Percentiles rank a stretch among this genome's conserved stretches.
Conservation (phyloP, 2,329 filamentous ascomycete species). For the Epichloe elymi region DNA sequence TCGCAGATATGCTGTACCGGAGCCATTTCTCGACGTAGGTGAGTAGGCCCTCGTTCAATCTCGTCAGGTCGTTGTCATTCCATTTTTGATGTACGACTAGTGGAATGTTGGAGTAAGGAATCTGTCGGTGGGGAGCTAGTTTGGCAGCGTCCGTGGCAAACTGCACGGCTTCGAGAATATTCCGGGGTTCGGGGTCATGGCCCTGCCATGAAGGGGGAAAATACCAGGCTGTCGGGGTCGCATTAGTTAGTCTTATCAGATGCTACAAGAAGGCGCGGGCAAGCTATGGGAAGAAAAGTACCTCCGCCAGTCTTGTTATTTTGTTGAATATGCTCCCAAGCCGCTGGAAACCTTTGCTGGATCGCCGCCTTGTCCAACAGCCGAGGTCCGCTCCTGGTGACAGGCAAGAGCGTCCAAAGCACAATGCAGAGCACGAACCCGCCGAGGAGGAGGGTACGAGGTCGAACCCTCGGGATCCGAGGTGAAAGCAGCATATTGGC, state of each 20-base stretch:
- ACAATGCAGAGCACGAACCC: slow-evolving; percentile 4
- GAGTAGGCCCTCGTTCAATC: slow-evolving; percentile 10
- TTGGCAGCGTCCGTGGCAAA: slow-evolving; percentile 10
- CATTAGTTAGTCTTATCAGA: neutral
- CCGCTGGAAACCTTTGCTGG: slow-evolving; percentile 7
- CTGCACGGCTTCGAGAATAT: slow-evolving; percentile 11
- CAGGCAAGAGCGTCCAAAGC: slow-evolving; percentile 2
- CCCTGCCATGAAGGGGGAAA: slow-evolving; percentile 11
- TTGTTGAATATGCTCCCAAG: slow-evolving; percentile 10
- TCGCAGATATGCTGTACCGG: slow-evolving; percentile 4
- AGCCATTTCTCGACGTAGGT: slow-evolving; percentile 13
- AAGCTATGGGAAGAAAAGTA: slow-evolving; percentile 1
- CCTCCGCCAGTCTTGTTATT: slow-evolving; percentile 10
- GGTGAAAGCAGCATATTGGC: slow-evolving; percentile 5
- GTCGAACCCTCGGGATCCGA: slow-evolving; percentile 3
- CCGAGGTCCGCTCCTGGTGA: neutral
- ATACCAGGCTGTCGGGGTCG: slow-evolving; percentile 10
- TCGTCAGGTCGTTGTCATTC: slow-evolving; percentile 7
- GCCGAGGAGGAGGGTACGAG: neutral
- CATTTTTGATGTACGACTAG: slow-evolving; percentile 13
- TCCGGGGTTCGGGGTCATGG: slow-evolving; percentile 6
- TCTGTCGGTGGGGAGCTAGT: slow-evolving; percentile 5
- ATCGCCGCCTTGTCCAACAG: neutral
- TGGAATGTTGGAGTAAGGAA: slow-evolving; percentile 13
- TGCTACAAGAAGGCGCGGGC: neutral